Conservation (phyloP, 805 yeast genomes). For the Myxozyma geophila region DNA sequence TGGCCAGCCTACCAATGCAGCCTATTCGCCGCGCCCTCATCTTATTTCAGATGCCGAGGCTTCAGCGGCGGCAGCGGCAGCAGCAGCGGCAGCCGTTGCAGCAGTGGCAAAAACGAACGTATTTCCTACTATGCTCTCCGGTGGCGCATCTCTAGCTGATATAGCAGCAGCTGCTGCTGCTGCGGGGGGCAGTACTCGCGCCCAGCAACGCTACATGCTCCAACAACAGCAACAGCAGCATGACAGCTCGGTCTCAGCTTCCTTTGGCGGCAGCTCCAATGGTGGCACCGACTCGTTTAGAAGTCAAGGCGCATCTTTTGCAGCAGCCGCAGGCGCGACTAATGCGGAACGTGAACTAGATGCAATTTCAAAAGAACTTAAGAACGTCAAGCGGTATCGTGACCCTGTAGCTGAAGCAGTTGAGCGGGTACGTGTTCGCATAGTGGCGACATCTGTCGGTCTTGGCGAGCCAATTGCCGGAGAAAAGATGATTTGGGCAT, state of each 20-base stretch:
- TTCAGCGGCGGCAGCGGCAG: conserved; percentile 34
- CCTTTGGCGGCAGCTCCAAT: background rate
- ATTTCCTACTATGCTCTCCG: conserved; percentile 15
- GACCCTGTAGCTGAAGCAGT: conserved; percentile 33
- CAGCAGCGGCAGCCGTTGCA: conserved; percentile 36
- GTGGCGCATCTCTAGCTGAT: conserved; percentile 32
- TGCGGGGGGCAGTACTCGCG: conserved; percentile 18
- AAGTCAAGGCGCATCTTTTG: conserved; percentile 3
- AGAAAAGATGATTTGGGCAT: conserved; percentile 16
- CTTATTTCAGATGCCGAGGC: conserved; percentile 34
- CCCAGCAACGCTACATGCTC: conserved; percentile 25
- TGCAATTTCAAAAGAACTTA: conserved; percentile 29
- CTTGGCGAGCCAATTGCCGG: conserved; percentile 9
- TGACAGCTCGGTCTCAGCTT: background rate
- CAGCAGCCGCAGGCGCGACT: conserved; percentile 25
- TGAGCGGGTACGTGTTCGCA: conserved; percentile 27
- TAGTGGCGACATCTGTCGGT: conserved; percentile 7
- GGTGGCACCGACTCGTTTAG: background rate
- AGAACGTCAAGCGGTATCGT: conserved; percentile 34
- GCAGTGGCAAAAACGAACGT: conserved; percentile 26
- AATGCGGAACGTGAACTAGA: conserved; percentile 30
- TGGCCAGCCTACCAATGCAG: conserved; percentile 10
- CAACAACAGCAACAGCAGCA: conserved; percentile 8
- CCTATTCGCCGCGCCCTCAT: conserved; percentile 14
- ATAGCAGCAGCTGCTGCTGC: conserved; percentile 33